Percentiles rank a stretch among this genome's conserved stretches.
Evolutionary conservation across 257 asterid genomes (phyloP).

Genomic region (Penstemon newberryi): DNA sequence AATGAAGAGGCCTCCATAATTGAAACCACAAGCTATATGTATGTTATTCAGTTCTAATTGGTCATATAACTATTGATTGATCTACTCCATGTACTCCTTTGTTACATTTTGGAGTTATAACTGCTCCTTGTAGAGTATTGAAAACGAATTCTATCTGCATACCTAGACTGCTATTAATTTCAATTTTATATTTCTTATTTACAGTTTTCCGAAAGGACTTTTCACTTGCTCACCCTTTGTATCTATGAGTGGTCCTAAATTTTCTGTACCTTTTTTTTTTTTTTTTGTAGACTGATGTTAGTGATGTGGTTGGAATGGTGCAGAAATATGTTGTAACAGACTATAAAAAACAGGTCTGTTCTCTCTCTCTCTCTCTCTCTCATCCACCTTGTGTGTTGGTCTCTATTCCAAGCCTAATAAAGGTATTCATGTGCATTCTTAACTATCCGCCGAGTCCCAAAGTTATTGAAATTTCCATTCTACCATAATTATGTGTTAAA

Average conservation of each 20-base stretch:
- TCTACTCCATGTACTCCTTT: constrained; percentile 17
- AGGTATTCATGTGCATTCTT: constrained; percentile 2
- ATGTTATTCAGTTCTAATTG: background rate
- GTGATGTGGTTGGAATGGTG: constrained; percentile 67
- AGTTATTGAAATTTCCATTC: too few species aligned
- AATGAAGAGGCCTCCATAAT: constrained; percentile 6
- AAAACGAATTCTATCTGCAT: constrained; percentile 14
- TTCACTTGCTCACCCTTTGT: constrained; percentile 18
- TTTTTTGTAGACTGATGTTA: constrained; percentile 62
- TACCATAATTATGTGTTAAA: too few species aligned
- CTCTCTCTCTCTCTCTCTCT: constrained; percentile 22
- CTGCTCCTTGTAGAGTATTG: background rate
- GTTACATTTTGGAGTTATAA: constrained; percentile 12
- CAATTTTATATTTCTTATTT: constrained; percentile 11
- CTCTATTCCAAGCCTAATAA: background rate
- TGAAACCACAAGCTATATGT: background rate
- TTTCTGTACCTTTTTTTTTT: constrained; percentile 16
- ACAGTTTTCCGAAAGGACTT: constrained; percentile 10
- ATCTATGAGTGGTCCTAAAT: constrained; percentile 25
- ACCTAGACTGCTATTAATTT: background rate
- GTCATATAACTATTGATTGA: constrained; percentile 24
- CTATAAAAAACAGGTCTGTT: constrained; percentile 74
- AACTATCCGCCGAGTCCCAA: background rate
- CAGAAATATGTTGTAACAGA: constrained; percentile 65
- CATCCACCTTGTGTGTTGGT: too few species aligned